phyloP scores from a whole-genome alignment of 306 rosid genomes.

The Quercus agrifolia region DNA sequence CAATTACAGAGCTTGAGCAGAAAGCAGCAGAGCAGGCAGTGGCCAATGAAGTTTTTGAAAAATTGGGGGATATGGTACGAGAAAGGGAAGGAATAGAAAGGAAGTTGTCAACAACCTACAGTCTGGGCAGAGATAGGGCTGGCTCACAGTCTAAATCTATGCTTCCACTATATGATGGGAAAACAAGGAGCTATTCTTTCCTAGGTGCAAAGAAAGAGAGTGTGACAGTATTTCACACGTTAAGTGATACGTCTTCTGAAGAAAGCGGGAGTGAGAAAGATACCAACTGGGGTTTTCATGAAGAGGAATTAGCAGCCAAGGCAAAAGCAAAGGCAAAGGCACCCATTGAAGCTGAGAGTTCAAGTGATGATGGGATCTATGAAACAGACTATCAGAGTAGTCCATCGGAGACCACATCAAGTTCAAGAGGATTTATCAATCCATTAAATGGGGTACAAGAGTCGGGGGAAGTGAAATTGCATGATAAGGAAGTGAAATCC shows the following conservation, averaged over 20 bases:
- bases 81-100: slow-evolving; percentile 56
- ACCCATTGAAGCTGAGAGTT: slow-evolving; percentile 15
- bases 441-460: background rate
- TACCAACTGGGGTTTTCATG: slow-evolving; percentile 16
- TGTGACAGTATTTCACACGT: slow-evolving; percentile 34
- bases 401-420: slow-evolving; percentile 24
- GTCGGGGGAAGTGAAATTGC: background rate
- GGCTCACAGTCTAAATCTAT: slow-evolving; percentile 36
- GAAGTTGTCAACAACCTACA: slow-evolving; percentile 62
- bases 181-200: slow-evolving; percentile 41
- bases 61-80: slow-evolving; percentile 32
- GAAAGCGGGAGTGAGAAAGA: slow-evolving; percentile 43
- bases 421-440: slow-evolving; percentile 20
- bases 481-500: background rate
- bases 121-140: slow-evolving; percentile 57
- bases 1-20: slow-evolving; percentile 49
- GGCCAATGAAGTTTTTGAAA: slow-evolving; percentile 33
- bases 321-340: slow-evolving; percentile 31
- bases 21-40: slow-evolving; percentile 40
- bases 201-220: slow-evolving; percentile 39
- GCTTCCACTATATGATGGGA: slow-evolving; percentile 46
- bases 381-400: slow-evolving; percentile 12
- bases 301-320: slow-evolving; percentile 21
- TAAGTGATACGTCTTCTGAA: slow-evolving; percentile 46
- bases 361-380: slow-evolving; percentile 23